Percentiles rank a stretch among this genome's conserved stretches.
phyloP scores from a whole-genome alignment of 2,329 filamentous ascomycete genomes.

The Calonectria naviculata region DNA sequence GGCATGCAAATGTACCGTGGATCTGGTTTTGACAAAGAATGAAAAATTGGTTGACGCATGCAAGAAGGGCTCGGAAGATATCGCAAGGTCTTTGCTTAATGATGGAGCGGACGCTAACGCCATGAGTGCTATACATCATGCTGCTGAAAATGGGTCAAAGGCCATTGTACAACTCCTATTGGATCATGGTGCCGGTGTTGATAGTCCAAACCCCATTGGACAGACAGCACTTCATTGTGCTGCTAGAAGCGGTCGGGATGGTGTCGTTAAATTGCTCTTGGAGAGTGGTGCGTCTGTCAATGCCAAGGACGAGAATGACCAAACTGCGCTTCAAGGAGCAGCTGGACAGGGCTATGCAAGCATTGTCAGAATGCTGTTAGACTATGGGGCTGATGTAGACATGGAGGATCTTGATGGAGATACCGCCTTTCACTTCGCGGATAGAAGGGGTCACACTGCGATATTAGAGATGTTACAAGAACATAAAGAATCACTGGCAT shows the following conservation, averaged over 20 bases:
- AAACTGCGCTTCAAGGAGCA: background rate
- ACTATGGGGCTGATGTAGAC: background rate
- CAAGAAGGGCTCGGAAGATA: background rate
- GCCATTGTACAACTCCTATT: background rate
- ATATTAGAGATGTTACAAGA: background rate
- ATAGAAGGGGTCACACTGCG: background rate
- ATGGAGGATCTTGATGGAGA: background rate
- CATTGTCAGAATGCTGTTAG: background rate
- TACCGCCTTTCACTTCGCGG: background rate
- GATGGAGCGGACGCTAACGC: background rate
- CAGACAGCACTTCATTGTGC: background rate
- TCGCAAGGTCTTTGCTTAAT: background rate
- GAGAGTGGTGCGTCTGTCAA: conserved; percentile 3
- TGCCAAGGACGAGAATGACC: background rate
- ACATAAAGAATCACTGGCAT: background rate
- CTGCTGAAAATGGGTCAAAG: background rate
- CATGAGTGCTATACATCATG: background rate
- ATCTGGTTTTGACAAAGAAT: background rate
- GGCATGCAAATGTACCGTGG: background rate
- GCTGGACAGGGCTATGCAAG: background rate
- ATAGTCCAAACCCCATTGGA: background rate
- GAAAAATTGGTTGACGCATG: background rate
- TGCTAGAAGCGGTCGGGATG: background rate
- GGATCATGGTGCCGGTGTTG: background rate
- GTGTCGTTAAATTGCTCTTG: background rate